Conservation (phyloP, 768 basidiomycete genomes). For the Scleroderma bovista region DNA sequence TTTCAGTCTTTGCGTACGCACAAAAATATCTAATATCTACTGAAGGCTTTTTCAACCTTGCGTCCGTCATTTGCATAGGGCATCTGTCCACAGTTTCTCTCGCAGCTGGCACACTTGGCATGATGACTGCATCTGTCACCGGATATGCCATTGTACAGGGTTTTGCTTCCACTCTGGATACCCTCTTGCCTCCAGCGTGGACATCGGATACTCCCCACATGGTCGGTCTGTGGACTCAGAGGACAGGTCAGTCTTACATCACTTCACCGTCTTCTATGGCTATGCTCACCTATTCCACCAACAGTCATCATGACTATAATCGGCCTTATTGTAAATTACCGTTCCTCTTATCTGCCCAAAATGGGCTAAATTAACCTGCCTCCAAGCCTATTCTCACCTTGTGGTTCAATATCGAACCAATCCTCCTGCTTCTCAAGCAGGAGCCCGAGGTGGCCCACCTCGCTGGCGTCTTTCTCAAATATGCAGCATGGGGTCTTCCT, state of each 20-base stretch:
- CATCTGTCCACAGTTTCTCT: slow-evolving; percentile 87
- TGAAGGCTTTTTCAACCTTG: too few relatives aligned
- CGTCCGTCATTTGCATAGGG: slow-evolving; percentile 76
- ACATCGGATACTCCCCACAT: slow-evolving; percentile 78
- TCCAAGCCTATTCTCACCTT: slow-evolving; percentile 50
- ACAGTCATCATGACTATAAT: slow-evolving; percentile 58
- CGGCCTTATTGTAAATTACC: slow-evolving; percentile 50
- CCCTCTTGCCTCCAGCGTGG: slow-evolving; percentile 92
- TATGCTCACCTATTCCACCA: background rate
- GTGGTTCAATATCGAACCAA: slow-evolving; percentile 79
- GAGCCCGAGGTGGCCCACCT: slow-evolving; percentile 78
- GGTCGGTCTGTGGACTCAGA: slow-evolving; percentile 86
- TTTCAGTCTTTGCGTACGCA: too few relatives aligned
- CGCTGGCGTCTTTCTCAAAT: slow-evolving; percentile 73
- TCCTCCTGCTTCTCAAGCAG: slow-evolving; percentile 72
- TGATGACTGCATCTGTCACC: slow-evolving; percentile 65
- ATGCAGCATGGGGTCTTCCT: slow-evolving; percentile 73
- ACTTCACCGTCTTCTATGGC: background rate
- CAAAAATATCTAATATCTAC: too few relatives aligned
- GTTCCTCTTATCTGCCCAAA: background rate
- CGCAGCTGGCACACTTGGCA: slow-evolving; percentile 72
- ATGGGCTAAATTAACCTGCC: background rate
- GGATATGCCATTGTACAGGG: slow-evolving; percentile 69
- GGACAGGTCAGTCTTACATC: slow-evolving; percentile 59
- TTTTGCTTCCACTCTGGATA: slow-evolving; percentile 82